Evolutionary conservation across 2,329 filamentous ascomycete species (phyloP), one percentile per base, ranked within the genome.

Genomic region (Pyrenophora graminea): DNA sequence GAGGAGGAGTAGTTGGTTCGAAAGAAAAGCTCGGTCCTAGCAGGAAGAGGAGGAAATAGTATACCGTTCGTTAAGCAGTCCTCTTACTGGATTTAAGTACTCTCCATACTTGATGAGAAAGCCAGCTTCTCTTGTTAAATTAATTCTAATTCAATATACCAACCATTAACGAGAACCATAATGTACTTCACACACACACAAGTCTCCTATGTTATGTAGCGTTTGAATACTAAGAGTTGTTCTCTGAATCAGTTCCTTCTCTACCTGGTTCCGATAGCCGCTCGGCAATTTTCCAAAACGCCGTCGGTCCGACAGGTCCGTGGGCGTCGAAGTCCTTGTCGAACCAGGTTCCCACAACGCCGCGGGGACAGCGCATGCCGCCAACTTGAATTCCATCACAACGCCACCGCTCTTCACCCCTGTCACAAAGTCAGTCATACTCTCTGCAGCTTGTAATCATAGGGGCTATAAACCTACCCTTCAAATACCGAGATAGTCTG

Each of bases 311-410:
- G 2, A 82, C 87, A 0, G 89, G 89, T 0, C 89, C 88, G 60
- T 86, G 82, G 1, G 76, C 69, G 55, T 89, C 85, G 61, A 83
- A 86, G 68, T 90, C 83, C 61, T 85, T 86, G 62, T 90, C 88
- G 63, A 91, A 92, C 89, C 89, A 93, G 44, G 84, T 86, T 0
- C 89, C 89, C 2, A 91, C 66, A 0, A 91, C 84, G 1, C 88
- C 88, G 6, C 88, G 79, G 6, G 81, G 83, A 5, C 85, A 86
- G 41, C 77, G 74, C 1, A 84, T 62, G 0, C 89, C 89, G 9
- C 89, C 89, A 4, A 92, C 72, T 70, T 93, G 89, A 5, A 92
- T 78, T 7, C 87, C 83, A 73, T 93, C 89, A 63, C 85, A 88
- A n/a, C 83, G 81, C 89, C 89, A 92, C 18, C 87, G 77, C 63